Conservation (phyloP, 2,329 filamentous ascomycete genomes). For the Chrysoporthe austroafricana region DNA sequence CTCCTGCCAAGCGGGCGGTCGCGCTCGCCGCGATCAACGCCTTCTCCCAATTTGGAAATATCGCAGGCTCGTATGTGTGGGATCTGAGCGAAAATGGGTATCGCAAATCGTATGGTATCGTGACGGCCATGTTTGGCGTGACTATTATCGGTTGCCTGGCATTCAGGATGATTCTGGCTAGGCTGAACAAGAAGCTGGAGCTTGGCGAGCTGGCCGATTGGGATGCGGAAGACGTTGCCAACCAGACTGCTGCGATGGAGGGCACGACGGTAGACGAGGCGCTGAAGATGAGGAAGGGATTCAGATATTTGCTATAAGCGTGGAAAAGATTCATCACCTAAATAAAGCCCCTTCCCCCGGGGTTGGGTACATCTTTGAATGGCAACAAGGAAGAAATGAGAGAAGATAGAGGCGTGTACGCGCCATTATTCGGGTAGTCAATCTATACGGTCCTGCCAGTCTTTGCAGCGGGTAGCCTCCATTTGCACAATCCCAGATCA, state of each 20-base stretch:
- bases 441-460: too few relatives aligned
- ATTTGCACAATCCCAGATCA: too few relatives aligned
- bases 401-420: too few relatives aligned
- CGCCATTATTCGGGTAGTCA: too few relatives aligned
- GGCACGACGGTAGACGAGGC: conserved; percentile 48
- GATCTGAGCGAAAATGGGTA: conserved; percentile 61
- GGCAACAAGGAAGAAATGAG: background rate
- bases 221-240: conserved; percentile 44
- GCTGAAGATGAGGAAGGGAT: conserved; percentile 41
- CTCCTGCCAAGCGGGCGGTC: conserved; percentile 63
- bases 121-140: conserved; percentile 65
- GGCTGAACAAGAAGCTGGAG: conserved; percentile 53
- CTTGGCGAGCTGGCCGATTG: conserved; percentile 43
- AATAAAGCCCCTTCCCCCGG: background rate
- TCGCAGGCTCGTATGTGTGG: conserved; percentile 68
- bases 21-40: conserved; percentile 65
- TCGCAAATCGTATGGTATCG: conserved; percentile 67
- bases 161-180: conserved; percentile 51
- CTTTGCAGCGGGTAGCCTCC: too few relatives aligned
- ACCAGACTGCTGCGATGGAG: conserved; percentile 45
- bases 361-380: background rate
- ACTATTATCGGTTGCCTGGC: conserved; percentile 56
- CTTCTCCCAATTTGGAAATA: conserved; percentile 60
- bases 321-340: background rate
- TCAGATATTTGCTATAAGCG: conserved; percentile 30